phyloP scores from a whole-genome alignment of 116 monocot species.

The Dioscorea cayenensis region DNA sequence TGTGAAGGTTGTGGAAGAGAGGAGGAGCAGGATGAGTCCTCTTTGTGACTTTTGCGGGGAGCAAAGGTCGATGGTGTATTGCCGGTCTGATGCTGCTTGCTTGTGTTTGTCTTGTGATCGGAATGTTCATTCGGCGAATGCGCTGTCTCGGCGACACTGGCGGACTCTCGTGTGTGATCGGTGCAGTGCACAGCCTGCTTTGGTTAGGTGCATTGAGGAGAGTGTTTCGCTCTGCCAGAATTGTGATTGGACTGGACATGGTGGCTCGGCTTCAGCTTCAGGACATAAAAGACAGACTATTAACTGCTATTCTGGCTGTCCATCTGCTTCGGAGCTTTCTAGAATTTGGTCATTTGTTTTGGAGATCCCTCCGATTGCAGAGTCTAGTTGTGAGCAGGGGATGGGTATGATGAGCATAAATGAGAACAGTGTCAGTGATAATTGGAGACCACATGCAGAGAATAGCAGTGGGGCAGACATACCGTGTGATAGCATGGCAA shows the following conservation, averaged over 20 bases:
- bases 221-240: slow-evolving; percentile 74
- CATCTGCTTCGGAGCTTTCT: slow-evolving; percentile 68
- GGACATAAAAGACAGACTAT: slow-evolving; percentile 66
- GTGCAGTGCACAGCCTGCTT: slow-evolving; percentile 67
- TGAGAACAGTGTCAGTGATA: slow-evolving; percentile 48
- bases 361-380: slow-evolving; percentile 34
- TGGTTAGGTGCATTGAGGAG: slow-evolving; percentile 65
- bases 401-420: slow-evolving; percentile 81
- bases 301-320: slow-evolving; percentile 72
- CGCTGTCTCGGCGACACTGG: slow-evolving; percentile 79
- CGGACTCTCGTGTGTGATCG: slow-evolving; percentile 83
- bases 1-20: not conserved
- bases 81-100: slow-evolving; percentile 85
- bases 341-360: slow-evolving; percentile 71
- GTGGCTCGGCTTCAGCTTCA: slow-evolving; percentile 29
- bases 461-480: slow-evolving; percentile 21
- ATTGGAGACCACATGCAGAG: slow-evolving; percentile 34
- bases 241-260: slow-evolving; percentile 83
- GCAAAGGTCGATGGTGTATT: slow-evolving; percentile 77
- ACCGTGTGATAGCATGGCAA: slow-evolving; percentile 8
- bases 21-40: slow-evolving; percentile 36
- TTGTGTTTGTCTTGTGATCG: slow-evolving; percentile 95
- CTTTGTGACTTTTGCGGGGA: slow-evolving; percentile 87
- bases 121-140: slow-evolving; percentile 91
- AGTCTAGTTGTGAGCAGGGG: slow-evolving; percentile 51